Base-by-base conservation (phyloP, 2,329 filamentous ascomycete genomes). In the Sordariomycetes sp. region DNA sequence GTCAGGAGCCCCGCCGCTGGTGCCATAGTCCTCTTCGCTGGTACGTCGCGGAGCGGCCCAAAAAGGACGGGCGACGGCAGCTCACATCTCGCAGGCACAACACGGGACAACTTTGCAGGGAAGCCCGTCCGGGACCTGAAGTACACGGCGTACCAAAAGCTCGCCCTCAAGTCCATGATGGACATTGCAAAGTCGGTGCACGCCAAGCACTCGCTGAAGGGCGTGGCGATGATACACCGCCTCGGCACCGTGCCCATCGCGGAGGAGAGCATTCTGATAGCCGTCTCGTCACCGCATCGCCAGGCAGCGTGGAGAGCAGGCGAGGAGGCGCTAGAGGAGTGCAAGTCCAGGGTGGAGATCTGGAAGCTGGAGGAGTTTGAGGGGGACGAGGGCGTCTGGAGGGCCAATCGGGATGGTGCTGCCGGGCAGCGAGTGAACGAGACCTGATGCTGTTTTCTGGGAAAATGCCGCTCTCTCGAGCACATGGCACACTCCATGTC, bases 351-450 rank as follows among this genome's bases (percentile, higher is more conserved):
- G 63, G 90, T 90, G n/a, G 94, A 99, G 76, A 86, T 99, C 50
- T 97, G 93, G 93, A 97, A 97, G 74, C 77, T 85, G 63, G 93
- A 97, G 74, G 88, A 90, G 69, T 97, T 97, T 76, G 83, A 81
- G 53, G 87, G 81, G 1, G 87, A 85, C 24, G 86, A 88, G 62
- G 89, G 86, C 7, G 80, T 94, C 52, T 97, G 92, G 92, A 86
- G 90, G 72, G 90, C 89, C 61, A 97, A 97, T 73, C 75, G 86
- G 62, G 91, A 96, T 72, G 88, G 88, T 11, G 75, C 77, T 60
- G 71, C 74, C 54, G 87, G 84, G 7, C 74, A 77, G 52, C 76
- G 71, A 64, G 70, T 80, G 60, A 65, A 69, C 34, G 67, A 68
- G 24, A 14, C 55, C 22, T 28, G 25, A 51, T 37, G 55, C 14